Evolutionary conservation across 176 grass and related monocot genomes (phyloP).

Genomic region (Triticum dicoccoides): DNA sequence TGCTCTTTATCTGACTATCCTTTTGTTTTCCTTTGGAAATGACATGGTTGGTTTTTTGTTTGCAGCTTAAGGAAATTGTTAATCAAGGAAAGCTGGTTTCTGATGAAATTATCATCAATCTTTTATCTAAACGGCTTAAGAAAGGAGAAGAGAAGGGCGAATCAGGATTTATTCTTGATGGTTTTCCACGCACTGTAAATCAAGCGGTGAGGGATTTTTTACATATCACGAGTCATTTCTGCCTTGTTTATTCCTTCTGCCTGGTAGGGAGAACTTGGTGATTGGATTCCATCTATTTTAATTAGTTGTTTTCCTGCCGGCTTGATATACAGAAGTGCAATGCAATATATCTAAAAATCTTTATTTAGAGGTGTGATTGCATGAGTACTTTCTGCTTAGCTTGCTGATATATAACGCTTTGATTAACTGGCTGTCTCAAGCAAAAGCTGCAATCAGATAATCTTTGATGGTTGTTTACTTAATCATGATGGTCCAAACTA

Average conservation of each 20-base stretch:
- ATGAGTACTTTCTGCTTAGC: not conserved
- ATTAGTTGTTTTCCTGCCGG: not conserved
- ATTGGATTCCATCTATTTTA: not conserved
- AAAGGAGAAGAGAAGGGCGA: constrained; percentile 74
- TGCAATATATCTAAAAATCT: not conserved
- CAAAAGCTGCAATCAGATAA: not conserved
- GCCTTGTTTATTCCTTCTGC: not conserved
- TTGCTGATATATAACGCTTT: not conserved
- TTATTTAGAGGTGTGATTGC: not conserved
- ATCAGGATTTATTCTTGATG: constrained; percentile 98
- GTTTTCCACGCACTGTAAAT: constrained; percentile 88
- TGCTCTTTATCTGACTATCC: not conserved
- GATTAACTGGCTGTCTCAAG: not conserved
- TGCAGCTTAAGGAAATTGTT: constrained; percentile 81
- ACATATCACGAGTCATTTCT: not conserved
- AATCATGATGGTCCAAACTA: not conserved
- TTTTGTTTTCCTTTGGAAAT: not conserved
- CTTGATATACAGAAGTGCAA: not conserved
- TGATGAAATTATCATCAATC: constrained; percentile 90
- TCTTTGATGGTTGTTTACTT: not conserved
- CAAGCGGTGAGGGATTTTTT: constrained; percentile 70
- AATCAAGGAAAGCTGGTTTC: constrained; percentile 88
- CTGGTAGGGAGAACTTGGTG: not conserved
- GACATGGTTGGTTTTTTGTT: not conserved
- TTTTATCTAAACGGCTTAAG: constrained; percentile 73